Evolutionary conservation across 768 basidiomycete genomes (phyloP), one percentile per base, ranked within the genome.

Genomic region (Myochromella boudieri): DNA sequence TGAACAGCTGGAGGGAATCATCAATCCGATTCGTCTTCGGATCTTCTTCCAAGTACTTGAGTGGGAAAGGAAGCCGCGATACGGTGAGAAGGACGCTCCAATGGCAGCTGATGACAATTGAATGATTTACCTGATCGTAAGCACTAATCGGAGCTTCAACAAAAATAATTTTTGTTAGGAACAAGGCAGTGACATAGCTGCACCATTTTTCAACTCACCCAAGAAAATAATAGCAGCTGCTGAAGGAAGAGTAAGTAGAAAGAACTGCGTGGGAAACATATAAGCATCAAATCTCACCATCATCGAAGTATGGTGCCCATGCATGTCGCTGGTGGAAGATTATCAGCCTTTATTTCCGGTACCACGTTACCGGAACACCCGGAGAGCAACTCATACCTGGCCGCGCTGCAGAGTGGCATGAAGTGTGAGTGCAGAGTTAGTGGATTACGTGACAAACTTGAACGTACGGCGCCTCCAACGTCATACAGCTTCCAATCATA

Each of bases 231-330:
- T 84, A 25, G 90, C 88, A 34, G 85, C 84, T 3, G 87, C 87
- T 90, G 59, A 34, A 11, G 34, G 11, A 3, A 20, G 18, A 28
- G 24, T 34, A 27, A 33, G 39, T 5, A 37, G 34, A 6, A 36
- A 12, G n/a, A 17, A 47, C 14, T 26, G 22, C 18, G 17, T 27
- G 34, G 7, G 26, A 28, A 38, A 24, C 9, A 48, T n/a, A 17
- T 27, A 28, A 60, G 59, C 50, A 50, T n/a, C 47, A 41, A 41
- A 32, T 69, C 78, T 55, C 63, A 83, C 85, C 87, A 60, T 91
- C 88, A 60, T 91, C 89, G 54, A 92, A 92, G 65, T 82, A 92
- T 24, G 89, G 86, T 32, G 84, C 80, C 89, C 89, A 91, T 5
- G 84, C 82, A 55, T 83, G 85, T 57, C 90, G 74, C 85, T 89